phyloP scores from a whole-genome alignment of 2,329 filamentous ascomycete species.

The Aspergillus sp. region DNA sequence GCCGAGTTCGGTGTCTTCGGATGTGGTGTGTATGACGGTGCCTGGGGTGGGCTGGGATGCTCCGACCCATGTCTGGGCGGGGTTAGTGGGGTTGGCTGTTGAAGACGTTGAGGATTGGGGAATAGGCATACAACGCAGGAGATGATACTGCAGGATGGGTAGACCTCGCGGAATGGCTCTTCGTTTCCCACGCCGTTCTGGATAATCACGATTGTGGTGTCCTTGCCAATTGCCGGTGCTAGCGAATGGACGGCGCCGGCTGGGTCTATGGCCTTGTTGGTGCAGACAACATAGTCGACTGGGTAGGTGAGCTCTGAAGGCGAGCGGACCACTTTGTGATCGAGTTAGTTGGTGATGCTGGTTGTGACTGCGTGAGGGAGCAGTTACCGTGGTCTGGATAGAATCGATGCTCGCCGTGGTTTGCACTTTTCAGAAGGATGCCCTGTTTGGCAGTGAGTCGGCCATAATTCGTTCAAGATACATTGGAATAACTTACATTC shows the following conservation, averaged over 20 bases:
- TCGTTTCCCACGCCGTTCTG: conserved; percentile 48
- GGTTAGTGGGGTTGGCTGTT: not conserved
- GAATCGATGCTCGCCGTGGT: conserved; percentile 44
- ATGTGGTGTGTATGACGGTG: conserved; percentile 52
- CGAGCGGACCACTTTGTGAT: conserved; percentile 39
- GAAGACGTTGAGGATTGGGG: not conserved
- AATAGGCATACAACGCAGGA: conserved; percentile 47
- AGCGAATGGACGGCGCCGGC: conserved; percentile 39
- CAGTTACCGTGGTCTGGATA: conserved; percentile 37
- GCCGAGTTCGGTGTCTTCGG: conserved; percentile 59
- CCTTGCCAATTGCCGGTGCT: conserved; percentile 39
- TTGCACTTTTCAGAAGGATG: conserved; percentile 45
- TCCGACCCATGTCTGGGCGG: conserved; percentile 48
- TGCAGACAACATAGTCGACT: conserved; percentile 43
- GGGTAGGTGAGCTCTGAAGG: conserved; percentile 35
- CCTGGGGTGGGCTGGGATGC: conserved; percentile 55
- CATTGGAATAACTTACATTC: conserved; percentile 17
- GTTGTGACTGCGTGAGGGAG: not conserved
- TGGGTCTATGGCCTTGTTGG: conserved; percentile 48
- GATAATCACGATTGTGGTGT: conserved; percentile 42
- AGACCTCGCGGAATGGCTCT: conserved; percentile 39
- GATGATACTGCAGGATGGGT: conserved; percentile 36
- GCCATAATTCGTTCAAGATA: too few species aligned
- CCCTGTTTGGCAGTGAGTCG: conserved; percentile 31
- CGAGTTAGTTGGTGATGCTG: not conserved